A percentile compares a stretch with the other conserved stretches of the same genome.
Evolutionary conservation across 768 basidiomycete genomes (phyloP).

Genomic region (Phanerochaete carnosa): DNA sequence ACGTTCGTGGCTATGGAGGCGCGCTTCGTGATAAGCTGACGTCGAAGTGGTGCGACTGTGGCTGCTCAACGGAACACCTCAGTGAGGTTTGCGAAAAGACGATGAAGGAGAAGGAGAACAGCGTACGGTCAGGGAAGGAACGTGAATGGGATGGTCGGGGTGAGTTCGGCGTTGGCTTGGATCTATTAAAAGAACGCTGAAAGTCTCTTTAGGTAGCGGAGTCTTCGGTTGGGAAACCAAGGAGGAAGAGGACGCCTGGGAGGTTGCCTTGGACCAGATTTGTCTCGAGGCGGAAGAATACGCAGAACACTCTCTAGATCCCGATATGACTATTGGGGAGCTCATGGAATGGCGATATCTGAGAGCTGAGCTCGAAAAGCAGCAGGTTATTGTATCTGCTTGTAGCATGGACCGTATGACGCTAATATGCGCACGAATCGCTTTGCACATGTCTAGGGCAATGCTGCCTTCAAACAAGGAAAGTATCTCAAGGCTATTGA

Average conservation of each 20-base stretch:
- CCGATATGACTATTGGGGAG: slow-evolving; percentile 67
- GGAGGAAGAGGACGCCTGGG: slow-evolving; percentile 78
- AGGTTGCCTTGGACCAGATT: slow-evolving; percentile 64
- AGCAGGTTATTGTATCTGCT: slow-evolving; percentile 41
- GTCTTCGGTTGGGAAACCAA: slow-evolving; percentile 72
- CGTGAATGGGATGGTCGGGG: slow-evolving; percentile 78
- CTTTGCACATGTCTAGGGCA: slow-evolving; percentile 45
- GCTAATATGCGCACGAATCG: neutral
- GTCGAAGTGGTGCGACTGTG: slow-evolving; percentile 78
- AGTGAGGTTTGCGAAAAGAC: slow-evolving; percentile 75
- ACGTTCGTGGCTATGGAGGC: slow-evolving; percentile 67
- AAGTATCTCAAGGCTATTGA: slow-evolving; percentile 52
- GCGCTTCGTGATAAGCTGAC: slow-evolving; percentile 70
- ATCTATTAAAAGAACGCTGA: neutral
- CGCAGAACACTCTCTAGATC: slow-evolving; percentile 35
- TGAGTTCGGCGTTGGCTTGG: neutral
- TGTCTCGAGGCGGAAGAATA: slow-evolving; percentile 49
- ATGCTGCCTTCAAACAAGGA: slow-evolving; percentile 62
- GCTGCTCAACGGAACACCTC: slow-evolving; percentile 75
- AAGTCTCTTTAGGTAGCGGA: slow-evolving; percentile 41
- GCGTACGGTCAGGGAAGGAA: slow-evolving; percentile 60
- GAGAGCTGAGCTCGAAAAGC: slow-evolving; percentile 68
- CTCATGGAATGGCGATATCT: slow-evolving; percentile 74
- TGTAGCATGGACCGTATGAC: neutral
- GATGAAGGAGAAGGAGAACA: slow-evolving; percentile 59